Conservation (phyloP, 1,284 basidiomycete species). For the Fistulina hepatica region DNA sequence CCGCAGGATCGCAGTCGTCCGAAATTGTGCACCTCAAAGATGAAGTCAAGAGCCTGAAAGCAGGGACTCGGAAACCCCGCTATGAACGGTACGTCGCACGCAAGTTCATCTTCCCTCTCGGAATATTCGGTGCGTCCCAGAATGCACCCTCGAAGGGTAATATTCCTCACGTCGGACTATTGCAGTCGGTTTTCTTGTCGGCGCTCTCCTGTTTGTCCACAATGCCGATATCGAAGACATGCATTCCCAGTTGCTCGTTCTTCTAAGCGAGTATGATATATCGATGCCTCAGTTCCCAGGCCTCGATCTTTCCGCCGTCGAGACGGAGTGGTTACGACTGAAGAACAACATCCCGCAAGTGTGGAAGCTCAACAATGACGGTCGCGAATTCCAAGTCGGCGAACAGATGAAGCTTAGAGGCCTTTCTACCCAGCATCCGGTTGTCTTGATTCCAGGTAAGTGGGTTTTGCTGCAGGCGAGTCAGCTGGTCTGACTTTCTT, state of each 20-base stretch:
- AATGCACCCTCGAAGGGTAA: no score
- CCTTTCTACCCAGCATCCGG: constrained; percentile 63
- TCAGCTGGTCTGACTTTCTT: background rate
- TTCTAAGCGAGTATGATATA: constrained; percentile 48
- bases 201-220: background rate
- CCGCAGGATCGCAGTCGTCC: no score
- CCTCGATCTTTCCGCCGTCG: constrained; percentile 52
- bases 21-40: no score
- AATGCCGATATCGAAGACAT: constrained; percentile 41
- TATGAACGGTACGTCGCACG: no score
- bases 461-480: no score
- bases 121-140: no score
- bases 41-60: no score
- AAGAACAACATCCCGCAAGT: constrained; percentile 56
- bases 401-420: constrained; percentile 59
- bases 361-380: constrained; percentile 75
- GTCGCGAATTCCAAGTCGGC: constrained; percentile 78
- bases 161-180: no score
- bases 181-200: no score
- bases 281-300: constrained; percentile 46
- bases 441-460: constrained; percentile 72
- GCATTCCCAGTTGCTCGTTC: constrained; percentile 39
- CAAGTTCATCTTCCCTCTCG: no score
- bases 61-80: no score
- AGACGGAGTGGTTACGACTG: constrained; percentile 58